phyloP scores from a whole-genome alignment of 768 basidiomycete genomes.

The Russula ochroleuca region DNA sequence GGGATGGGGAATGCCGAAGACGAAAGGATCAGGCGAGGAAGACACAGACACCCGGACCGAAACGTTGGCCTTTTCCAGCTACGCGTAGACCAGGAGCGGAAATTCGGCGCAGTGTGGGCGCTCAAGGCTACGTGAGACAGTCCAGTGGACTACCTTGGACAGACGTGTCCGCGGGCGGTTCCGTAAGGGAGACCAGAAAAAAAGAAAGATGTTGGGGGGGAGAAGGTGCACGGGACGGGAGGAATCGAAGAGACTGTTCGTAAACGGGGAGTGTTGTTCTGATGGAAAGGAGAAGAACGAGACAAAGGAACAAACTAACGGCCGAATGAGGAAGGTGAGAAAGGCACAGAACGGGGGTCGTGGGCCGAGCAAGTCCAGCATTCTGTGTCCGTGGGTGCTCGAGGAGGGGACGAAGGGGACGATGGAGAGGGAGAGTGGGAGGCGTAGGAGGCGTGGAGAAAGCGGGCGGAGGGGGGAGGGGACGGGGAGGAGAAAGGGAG shows the following conservation, averaged over 20 bases:
- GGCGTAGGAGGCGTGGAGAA: background rate
- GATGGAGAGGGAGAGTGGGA: background rate
- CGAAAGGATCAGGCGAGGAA: background rate
- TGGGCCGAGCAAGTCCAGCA: background rate
- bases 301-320: constrained; percentile 14
- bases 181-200: background rate
- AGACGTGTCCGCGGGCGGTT: too few species aligned
- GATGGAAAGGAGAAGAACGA: constrained; percentile 10
- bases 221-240: background rate
- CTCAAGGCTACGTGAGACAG: too few species aligned
- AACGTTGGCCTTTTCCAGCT: background rate
- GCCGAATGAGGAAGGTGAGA: constrained; percentile 13
- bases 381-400: background rate
- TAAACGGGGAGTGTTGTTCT: constrained; percentile 22
- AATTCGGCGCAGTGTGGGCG: background rate
- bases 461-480: background rate
- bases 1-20: background rate
- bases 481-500: background rate
- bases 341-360: background rate
- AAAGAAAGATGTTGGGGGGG: background rate
- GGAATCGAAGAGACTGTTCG: background rate
- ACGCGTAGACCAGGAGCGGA: background rate
- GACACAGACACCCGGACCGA: background rate
- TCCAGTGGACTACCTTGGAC: too few species aligned
- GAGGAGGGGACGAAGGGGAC: background rate